Evolutionary conservation across 2,329 filamentous ascomycete species (phyloP), one percentile per base, ranked within the genome.

Genomic region (Volutella citrinella): DNA sequence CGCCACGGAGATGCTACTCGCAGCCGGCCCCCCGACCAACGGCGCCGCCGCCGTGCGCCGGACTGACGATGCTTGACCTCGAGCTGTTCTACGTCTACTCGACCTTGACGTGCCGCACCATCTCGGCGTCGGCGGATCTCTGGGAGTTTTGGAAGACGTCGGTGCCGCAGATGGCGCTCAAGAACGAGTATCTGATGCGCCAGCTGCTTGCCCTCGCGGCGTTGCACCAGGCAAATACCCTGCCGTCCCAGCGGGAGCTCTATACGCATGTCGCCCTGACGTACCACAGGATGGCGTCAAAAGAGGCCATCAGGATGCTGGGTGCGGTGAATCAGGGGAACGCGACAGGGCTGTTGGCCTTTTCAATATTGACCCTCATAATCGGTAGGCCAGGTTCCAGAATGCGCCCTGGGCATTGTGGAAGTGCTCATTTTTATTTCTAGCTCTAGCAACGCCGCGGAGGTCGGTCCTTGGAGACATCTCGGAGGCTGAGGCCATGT

Each of bases 21-120:
- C n/a, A n/a, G n/a, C n/a, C n/a, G n/a, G n/a, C n/a, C n/a, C n/a
- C n/a, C n/a, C n/a, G n/a, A n/a, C n/a, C n/a, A 29, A 7, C 19
- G 10, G 7, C 18, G 7, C 32, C 23, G 22, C 12, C 7, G 16
- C 11, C n/a, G n/a, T n/a, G 13, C 20, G 19, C 10, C 18, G 16
- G 40, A 5, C 45, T 66, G 12, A 64, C 65, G 13, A 42, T 70
- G 2, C 46, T 63, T 7, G 69, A 75, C 27, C 58, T 76, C 7
- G 72, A 76, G 42, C 60, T 77, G 3, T 57, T 77, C 7, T 70
- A 76, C 46, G 69, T 76, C 50, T 76, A 64, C 42, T 65, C 63
- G 26, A 68, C 65, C 1, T 65, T 64, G 6, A 76, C 73, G 1
- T 66, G 63, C 30, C 54, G 61, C 12, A 74, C 71, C 0, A 52